A percentile compares a stretch with the other conserved stretches of the same genome.
Evolutionary conservation across 371 early-diverging fungal genomes (phyloP).

Genomic region (Apophysomyces sp.): DNA sequence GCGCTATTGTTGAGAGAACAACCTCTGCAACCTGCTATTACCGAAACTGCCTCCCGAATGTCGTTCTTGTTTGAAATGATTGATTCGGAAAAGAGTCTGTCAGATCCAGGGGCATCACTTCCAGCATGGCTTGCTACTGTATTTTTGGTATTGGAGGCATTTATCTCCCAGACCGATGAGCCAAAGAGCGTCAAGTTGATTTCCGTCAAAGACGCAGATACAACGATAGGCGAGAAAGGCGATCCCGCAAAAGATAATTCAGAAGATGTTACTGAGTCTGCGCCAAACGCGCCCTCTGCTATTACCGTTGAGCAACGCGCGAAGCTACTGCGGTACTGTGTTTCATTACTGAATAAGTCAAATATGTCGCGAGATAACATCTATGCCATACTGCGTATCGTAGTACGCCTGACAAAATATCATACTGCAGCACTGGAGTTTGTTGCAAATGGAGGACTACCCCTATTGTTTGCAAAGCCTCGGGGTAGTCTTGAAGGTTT

Average conservation of each 20-base stretch:
- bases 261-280: conserved; percentile 8
- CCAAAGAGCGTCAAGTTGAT: conserved; percentile 41
- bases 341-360: conserved; percentile 45
- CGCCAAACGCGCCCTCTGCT: conserved; percentile 19
- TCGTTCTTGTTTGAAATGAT: conserved; percentile 46
- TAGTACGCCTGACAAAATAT: conserved; percentile 79
- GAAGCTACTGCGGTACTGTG: conserved; percentile 39
- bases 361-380: conserved; percentile 51
- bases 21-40: conserved; percentile 48
- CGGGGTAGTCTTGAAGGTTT: conserved; percentile 54
- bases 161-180: conserved; percentile 66
- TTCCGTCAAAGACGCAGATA: neutral
- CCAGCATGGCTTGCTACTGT: conserved; percentile 67
- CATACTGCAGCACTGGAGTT: conserved; percentile 66
- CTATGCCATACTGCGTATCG: conserved; percentile 73
- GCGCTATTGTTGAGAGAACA: conserved; percentile 65
- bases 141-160: conserved; percentile 68
- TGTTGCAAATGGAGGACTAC: conserved; percentile 65
- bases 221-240: neutral
- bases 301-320: conserved; percentile 34
- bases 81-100: conserved; percentile 6
- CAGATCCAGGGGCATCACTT: conserved; percentile 18
- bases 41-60: conserved; percentile 39
- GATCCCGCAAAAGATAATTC: neutral
- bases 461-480: conserved; percentile 53